These are phyloP conservation scores for Mycena haematopus DNA, from an alignment of 768 basidiomycete genomes.

Conservation along the genomic window DNA sequence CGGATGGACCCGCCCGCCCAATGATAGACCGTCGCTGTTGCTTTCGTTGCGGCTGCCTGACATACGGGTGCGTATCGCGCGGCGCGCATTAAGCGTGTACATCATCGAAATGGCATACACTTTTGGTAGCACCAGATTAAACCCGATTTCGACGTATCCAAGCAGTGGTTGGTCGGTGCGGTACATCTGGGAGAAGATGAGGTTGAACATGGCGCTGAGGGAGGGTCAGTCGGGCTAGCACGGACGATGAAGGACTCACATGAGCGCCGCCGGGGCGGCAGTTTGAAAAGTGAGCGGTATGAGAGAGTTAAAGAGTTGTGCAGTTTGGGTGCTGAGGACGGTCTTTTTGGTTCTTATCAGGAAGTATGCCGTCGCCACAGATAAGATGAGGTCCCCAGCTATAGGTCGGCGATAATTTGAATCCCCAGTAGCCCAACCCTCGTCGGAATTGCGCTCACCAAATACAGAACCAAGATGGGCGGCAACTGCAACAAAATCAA, in stretches of 20 bases:
- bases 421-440: neutral
- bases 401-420: neutral
- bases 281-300: neutral
- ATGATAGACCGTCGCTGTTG: neutral
- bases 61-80: neutral
- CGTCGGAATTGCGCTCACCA: neutral
- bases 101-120: slow-evolving; percentile 11
- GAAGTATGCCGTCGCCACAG: neutral
- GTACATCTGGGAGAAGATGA: slow-evolving; percentile 4
- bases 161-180: neutral
- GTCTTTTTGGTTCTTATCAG: neutral
- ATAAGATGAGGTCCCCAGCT: neutral
- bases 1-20: too few relatives aligned
- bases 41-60: neutral
- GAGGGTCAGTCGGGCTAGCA: neutral
- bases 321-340: neutral
- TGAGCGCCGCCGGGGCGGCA: neutral
- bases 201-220: neutral
- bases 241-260: neutral
- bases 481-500: neutral
- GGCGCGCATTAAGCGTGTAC: slow-evolving; percentile 8
- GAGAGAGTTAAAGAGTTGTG: neutral
- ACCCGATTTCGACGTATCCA: slow-evolving; percentile 1
- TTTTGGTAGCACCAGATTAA: neutral
- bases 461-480: neutral